Conservation (phyloP, 2,329 filamentous ascomycete species). For the Paecilomyces sp. region DNA sequence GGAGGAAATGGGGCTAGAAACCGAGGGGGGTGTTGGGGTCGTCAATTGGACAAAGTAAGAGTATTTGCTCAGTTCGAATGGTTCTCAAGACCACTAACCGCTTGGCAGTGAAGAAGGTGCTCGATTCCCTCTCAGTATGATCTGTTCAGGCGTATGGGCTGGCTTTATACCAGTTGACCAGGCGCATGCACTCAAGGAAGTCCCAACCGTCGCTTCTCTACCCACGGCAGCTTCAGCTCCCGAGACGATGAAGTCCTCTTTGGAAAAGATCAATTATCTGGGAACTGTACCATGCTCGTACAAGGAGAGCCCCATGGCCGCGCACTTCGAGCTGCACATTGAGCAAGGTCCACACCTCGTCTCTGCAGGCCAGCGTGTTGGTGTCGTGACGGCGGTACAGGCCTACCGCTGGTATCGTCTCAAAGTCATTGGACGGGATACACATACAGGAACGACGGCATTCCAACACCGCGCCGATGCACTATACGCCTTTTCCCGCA, state of each 20-base stretch:
- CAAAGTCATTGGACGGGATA: constrained; percentile 58
- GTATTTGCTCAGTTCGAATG: neutral
- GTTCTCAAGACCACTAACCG: neutral
- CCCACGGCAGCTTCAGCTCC: constrained; percentile 44
- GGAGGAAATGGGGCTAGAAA: constrained; percentile 59
- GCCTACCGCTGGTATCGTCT: constrained; percentile 69
- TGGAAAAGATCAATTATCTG: constrained; percentile 65
- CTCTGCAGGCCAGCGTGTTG: constrained; percentile 54
- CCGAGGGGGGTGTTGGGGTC: constrained; percentile 59
- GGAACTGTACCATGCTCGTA: constrained; percentile 52
- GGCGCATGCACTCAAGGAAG: constrained; percentile 57
- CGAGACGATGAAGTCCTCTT: constrained; percentile 60
- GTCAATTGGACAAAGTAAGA: constrained; percentile 48
- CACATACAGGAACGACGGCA: constrained; percentile 69
- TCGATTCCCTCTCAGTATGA: constrained; percentile 68
- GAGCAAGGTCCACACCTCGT: constrained; percentile 76
- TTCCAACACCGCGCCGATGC: constrained; percentile 61
- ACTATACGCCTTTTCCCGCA: constrained; percentile 57
- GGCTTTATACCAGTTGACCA: constrained; percentile 56
- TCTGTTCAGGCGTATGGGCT: constrained; percentile 70
- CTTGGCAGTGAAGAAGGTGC: constrained; percentile 67
- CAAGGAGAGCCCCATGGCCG: constrained; percentile 58
- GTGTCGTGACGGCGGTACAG: constrained; percentile 66
- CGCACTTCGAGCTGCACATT: constrained; percentile 79
- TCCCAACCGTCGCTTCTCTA: constrained; percentile 41